Evolutionary conservation across 208 protist genomes (phyloP).

Genomic region (Trypanosoma rangeli): DNA sequence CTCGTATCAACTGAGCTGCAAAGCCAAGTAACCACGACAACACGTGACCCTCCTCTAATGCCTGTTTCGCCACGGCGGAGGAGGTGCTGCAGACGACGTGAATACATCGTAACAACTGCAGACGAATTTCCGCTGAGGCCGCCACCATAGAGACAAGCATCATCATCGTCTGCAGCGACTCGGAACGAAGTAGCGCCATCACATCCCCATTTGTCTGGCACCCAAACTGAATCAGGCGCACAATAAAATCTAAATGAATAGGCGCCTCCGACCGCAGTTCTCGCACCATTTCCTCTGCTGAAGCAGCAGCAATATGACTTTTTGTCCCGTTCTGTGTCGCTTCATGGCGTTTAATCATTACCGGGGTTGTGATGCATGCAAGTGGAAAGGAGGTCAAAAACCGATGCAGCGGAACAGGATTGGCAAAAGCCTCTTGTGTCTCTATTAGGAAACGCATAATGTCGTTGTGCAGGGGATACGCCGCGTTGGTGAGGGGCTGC

Average conservation of each 20-base stretch:
- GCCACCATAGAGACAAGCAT: conserved; percentile 66
- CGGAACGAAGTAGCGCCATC: conserved; percentile 56
- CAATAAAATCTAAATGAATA: conserved; percentile 67
- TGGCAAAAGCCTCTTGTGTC: conserved; percentile 41
- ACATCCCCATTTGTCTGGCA: conserved; percentile 76
- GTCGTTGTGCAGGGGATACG: conserved; percentile 73
- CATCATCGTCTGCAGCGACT: conserved; percentile 52
- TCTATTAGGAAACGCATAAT: conserved; percentile 67
- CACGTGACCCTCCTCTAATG: conserved; percentile 41
- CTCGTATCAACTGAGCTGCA: conserved; percentile 49
- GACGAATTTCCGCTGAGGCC: conserved; percentile 50
- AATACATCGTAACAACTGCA: conserved; percentile 43
- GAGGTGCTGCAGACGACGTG: conserved; percentile 51
- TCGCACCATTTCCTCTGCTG: conserved; percentile 42
- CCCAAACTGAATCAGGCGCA: conserved; percentile 45
- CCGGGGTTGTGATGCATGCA: conserved; percentile 55
- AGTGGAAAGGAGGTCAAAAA: conserved; percentile 70
- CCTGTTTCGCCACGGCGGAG: conserved; percentile 42
- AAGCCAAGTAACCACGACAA: conserved; percentile 70
- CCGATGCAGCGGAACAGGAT: conserved; percentile 57
- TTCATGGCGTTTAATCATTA: conserved; percentile 84
- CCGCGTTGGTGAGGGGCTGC: conserved; percentile 46
- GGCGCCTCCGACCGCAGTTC: conserved; percentile 56
- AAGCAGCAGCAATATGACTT: conserved; percentile 47
- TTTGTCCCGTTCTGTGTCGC: conserved; percentile 10